Conservation (phyloP, 2,329 filamentous ascomycete genomes). For the Aspergillus chevalieri region DNA sequence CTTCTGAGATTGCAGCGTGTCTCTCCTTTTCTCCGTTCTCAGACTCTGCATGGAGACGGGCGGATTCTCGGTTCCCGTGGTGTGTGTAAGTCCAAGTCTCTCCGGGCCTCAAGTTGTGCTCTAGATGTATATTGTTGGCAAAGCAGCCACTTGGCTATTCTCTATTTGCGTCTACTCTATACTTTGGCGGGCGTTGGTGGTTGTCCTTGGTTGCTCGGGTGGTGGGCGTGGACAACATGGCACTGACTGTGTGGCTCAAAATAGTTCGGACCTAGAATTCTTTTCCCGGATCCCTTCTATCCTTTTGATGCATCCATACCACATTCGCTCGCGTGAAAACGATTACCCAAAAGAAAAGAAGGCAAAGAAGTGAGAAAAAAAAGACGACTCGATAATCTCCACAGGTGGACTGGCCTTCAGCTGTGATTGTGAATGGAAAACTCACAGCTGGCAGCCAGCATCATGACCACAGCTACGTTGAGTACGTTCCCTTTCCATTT, state of each 20-base stretch:
- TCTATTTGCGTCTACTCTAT: background rate
- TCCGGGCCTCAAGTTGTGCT: background rate
- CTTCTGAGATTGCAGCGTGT: background rate
- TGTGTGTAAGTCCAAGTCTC: background rate
- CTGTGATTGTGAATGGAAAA: background rate
- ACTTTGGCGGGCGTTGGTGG: background rate
- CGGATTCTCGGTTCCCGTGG: background rate
- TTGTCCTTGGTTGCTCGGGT: background rate
- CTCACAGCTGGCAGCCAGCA: background rate
- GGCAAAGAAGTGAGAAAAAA: background rate
- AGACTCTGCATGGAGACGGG: background rate
- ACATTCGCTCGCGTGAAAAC: background rate
- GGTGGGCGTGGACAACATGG: slow-evolving; percentile 1
- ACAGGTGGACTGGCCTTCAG: background rate
- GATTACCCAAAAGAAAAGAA: background rate
- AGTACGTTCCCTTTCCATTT: slow-evolving; percentile 31
- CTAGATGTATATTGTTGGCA: background rate
- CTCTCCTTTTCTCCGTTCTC: background rate
- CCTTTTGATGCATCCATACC: background rate
- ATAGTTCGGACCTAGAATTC: background rate
- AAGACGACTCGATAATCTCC: background rate
- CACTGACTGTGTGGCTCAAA: background rate
- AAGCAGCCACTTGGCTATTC: background rate
- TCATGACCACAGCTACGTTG: slow-evolving; percentile 36
- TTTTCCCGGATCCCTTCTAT: background rate